Conservation (phyloP, 345 rosid species). For the Garcia nutans region DNA sequence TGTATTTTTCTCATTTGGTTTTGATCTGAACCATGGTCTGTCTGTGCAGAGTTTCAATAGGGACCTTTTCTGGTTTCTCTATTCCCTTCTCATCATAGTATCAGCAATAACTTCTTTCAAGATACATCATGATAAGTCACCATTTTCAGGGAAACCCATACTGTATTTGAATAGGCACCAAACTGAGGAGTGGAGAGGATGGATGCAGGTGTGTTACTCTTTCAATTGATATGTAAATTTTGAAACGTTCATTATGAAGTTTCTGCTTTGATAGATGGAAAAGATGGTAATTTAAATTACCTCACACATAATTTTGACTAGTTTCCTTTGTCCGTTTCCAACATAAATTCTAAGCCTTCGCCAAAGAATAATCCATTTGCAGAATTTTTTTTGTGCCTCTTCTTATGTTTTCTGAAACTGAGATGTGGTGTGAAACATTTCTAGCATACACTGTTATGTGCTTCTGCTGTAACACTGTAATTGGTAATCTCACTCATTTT, state of each 20-base stretch:
- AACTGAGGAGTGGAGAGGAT: constrained; percentile 99
- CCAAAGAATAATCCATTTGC: not conserved
- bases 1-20: constrained; percentile 18
- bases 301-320: not conserved
- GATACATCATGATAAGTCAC: constrained; percentile 81
- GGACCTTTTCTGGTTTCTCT: constrained; percentile 88
- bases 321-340: constrained; percentile 5
- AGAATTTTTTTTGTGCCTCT: not conserved
- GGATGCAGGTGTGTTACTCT: constrained; percentile 93
- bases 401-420: not conserved
- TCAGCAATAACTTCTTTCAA: constrained; percentile 92
- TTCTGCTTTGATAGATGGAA: not conserved
- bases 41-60: constrained; percentile 77
- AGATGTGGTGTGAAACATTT: not conserved
- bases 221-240: not conserved
- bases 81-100: constrained; percentile 91
- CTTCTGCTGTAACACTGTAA: constrained; percentile 4
- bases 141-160: constrained; percentile 81
- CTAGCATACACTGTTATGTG: not conserved
- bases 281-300: not conserved
- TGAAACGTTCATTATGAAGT: not conserved
- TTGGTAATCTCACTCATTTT: constrained; percentile 18
- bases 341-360: not conserved
- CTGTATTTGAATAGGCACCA: constrained; percentile 96
- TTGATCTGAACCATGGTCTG: constrained; percentile 21